A percentile compares a stretch with the other conserved stretches of the same genome.
Evolutionary conservation across 78 protist genomes (phyloP).

Genomic region (Capsaspora owczarzaki): DNA sequence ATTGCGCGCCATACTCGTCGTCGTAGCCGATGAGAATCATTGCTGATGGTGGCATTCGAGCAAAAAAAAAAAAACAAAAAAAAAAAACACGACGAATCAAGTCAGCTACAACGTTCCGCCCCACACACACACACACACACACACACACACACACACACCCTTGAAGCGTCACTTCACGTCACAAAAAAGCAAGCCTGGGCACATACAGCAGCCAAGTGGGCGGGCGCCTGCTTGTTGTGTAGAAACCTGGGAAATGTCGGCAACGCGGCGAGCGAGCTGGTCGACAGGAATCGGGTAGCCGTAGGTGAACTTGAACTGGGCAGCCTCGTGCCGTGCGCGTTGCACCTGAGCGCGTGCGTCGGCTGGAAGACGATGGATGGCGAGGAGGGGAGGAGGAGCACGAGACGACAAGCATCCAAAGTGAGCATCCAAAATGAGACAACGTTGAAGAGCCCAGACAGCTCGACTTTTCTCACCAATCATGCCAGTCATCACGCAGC

Average conservation of each 20-base stretch:
- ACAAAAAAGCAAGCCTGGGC: neutral
- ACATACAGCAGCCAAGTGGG: constrained; percentile 69
- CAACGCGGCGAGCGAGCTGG: constrained; percentile 73
- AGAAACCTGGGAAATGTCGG: constrained; percentile 85
- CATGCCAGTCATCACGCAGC: constrained; percentile 85
- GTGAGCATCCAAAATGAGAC: no score
- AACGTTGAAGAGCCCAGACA: no score
- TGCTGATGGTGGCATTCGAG: no score
- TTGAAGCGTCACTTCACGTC: neutral
- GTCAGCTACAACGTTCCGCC: no score
- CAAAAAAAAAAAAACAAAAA: no score
- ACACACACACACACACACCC: neutral
- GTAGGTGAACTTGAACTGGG: constrained; percentile 67
- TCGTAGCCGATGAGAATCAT: constrained; percentile 84
- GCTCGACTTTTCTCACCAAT: no score
- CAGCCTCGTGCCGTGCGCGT: constrained; percentile 81
- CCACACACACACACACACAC: neutral
- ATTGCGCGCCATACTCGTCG: constrained; percentile 85
- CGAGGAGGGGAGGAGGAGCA: no score
- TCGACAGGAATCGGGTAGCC: constrained; percentile 46
- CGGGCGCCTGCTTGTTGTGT: constrained; percentile 87
- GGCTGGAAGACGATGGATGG: no score
- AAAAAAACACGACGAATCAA: no score
- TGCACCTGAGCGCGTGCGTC: constrained; percentile 73
- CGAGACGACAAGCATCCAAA: no score